Evolutionary conservation across 345 rosid species (phyloP).

Genomic region (Brassica incana): DNA sequence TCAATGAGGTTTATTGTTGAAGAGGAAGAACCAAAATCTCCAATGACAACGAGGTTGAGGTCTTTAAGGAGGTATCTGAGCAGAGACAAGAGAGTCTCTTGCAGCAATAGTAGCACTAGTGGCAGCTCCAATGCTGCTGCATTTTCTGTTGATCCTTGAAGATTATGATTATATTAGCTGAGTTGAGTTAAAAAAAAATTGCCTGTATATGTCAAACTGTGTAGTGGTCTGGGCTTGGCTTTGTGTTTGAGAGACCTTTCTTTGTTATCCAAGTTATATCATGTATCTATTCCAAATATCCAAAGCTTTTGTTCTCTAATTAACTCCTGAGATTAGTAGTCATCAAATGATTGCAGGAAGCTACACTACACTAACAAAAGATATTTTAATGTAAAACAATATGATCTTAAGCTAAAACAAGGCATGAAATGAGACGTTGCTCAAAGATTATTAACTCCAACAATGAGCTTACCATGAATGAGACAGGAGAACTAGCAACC

Average conservation of each 20-base stretch:
- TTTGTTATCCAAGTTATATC: conserved; percentile 16
- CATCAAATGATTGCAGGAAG: neutral
- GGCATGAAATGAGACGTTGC: neutral
- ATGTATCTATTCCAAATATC: conserved; percentile 2
- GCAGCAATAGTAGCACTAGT: conserved; percentile 41
- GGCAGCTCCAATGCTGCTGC: conserved; percentile 44
- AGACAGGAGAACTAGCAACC: neutral
- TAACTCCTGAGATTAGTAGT: neutral
- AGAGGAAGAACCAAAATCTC: conserved; percentile 71
- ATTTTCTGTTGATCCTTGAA: conserved; percentile 49
- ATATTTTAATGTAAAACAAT: neutral
- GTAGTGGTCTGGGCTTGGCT: conserved; percentile 16
- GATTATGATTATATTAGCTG: conserved; percentile 3
- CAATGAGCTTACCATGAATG: neutral
- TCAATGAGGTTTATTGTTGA: conserved; percentile 41
- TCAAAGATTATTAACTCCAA: neutral
- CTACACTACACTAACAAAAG: neutral
- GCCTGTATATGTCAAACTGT: conserved; percentile 30
- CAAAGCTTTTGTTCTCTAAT: neutral
- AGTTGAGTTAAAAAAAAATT: neutral
- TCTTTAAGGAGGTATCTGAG: conserved; percentile 80
- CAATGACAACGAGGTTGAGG: conserved; percentile 69
- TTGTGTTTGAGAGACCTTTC: conserved; percentile 27
- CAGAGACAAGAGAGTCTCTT: conserved; percentile 65
- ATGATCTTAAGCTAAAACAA: neutral